Evolutionary conservation across 441 rosid genomes (phyloP).

Genomic region (Pelargonium australe): DNA sequence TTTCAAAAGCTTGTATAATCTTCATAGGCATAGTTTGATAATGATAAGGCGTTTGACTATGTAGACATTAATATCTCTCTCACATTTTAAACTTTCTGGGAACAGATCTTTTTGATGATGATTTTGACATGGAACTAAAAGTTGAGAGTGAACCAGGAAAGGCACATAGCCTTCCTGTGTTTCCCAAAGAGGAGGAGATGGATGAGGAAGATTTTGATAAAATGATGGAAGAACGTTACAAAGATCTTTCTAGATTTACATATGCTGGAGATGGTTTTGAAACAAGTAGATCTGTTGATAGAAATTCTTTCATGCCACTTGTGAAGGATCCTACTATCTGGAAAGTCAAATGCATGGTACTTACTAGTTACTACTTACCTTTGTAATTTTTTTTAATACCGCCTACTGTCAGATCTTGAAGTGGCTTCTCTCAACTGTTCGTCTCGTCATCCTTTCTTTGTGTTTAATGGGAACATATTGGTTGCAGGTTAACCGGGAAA

Average conservation of each 20-base stretch:
- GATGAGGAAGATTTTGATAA: slow-evolving; percentile 76
- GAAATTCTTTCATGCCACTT: slow-evolving; percentile 42
- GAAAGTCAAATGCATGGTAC: slow-evolving; percentile 93
- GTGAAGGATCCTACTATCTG: slow-evolving; percentile 60
- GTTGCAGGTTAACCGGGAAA: slow-evolving; percentile 71
- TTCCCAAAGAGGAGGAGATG: slow-evolving; percentile 75
- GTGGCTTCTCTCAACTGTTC: not conserved
- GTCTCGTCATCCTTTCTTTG: slow-evolving; percentile 4
- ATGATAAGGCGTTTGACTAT: too few species aligned
- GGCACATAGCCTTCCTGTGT: slow-evolving; percentile 32
- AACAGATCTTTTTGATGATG: slow-evolving; percentile 47
- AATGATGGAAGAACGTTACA: slow-evolving; percentile 80
- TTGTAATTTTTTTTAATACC: not conserved
- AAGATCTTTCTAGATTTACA: slow-evolving; percentile 34
- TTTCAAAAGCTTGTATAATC: too few species aligned
- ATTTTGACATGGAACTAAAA: slow-evolving; percentile 32
- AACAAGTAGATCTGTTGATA: slow-evolving; percentile 44
- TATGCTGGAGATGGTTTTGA: slow-evolving; percentile 53
- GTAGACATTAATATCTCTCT: too few species aligned
- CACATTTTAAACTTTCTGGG: slow-evolving; percentile 7
- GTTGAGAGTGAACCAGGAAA: slow-evolving; percentile 38
- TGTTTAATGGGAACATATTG: slow-evolving; percentile 21
- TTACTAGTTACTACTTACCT: slow-evolving; percentile 1
- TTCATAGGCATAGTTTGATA: too few species aligned
- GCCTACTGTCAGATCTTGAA: not conserved